Evolutionary conservation across 2,329 filamentous ascomycete species (phyloP), one percentile per base, ranked within the genome.

Genomic region (Salinomyces thailandicus): DNA sequence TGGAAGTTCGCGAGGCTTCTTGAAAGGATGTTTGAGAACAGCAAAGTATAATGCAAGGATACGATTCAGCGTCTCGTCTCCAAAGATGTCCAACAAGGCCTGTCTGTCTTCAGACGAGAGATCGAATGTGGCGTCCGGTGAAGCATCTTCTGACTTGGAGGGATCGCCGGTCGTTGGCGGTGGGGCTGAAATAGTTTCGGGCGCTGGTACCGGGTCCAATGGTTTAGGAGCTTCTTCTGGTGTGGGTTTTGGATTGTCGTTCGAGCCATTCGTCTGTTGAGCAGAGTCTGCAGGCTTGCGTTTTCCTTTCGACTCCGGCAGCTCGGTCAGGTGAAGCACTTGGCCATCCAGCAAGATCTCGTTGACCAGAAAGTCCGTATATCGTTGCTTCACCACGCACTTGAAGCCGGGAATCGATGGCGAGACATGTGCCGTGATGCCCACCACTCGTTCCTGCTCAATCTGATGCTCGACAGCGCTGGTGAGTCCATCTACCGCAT

Each of bases 341-440:
- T 77, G 62, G 12, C 86, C 86, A 52, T 81, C 74, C 18, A 79
- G 77, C 14, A 73, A 66, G 44, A 95, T 89, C 60, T 95, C 87
- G 54, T 93, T 87, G 50, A 95, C 87, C 49, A 91, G 68, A 52
- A 95, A 95, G 58, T 95, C 87, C 3, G 86, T 89, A 60, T 87
- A 95, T 47, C 85, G 71, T 54, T 81, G 77, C 66, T 85, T 85
- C 51, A 84, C 51, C 11, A 78, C 64, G 13, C 78, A 80, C 11
- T 62, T 59, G 46, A 83, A 83, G 1, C 76, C 74, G 37, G 66
- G 59, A 19, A 70, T 66, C n/a, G 69, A 58, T 1, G 67, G 60
- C 31, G 68, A 73, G 12, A 81, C 72, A 54, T 73, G 81, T 45
- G 74, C 68, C 6, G 71, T 73, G 46, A 85, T 83, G 18, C 80